Conservation (phyloP, 2,329 filamentous ascomycete genomes). For the Myriosclerotinia curreyana region DNA sequence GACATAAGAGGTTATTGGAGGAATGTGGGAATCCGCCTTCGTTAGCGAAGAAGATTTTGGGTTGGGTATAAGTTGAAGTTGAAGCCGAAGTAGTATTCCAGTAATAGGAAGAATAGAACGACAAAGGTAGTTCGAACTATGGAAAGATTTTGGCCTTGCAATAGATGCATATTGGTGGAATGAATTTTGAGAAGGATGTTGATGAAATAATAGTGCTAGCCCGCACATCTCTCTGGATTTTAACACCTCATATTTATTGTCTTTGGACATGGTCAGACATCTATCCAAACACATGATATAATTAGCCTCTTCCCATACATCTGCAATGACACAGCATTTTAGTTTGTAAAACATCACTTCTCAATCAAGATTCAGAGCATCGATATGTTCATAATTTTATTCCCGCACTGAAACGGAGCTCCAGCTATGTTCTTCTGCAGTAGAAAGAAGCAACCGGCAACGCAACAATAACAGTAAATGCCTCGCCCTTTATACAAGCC, state of each 20-base stretch:
- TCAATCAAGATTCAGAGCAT: background rate
- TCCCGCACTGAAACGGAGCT: background rate
- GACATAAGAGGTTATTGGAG: conserved; percentile 38
- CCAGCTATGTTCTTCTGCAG: background rate
- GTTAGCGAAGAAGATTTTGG: background rate
- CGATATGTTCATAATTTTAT: background rate
- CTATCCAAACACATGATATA: background rate
- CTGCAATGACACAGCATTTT: background rate
- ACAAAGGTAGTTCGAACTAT: no score
- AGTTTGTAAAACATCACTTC: background rate
- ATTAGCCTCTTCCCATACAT: background rate
- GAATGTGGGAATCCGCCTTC: background rate
- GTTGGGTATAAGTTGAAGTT: background rate
- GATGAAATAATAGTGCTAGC: no score
- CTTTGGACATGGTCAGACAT: background rate
- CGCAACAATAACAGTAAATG: conserved; percentile 2
- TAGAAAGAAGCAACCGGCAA: background rate
- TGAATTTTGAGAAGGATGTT: no score
- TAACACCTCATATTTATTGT: no score
- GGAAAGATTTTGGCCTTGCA: no score
- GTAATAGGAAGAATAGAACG: background rate
- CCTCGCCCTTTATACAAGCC: background rate
- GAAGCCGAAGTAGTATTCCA: background rate
- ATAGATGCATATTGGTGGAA: no score
- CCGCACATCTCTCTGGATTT: no score